Evolutionary conservation across 2,329 filamentous ascomycete species (phyloP).

Genomic region (Cladophialophora carrionii): DNA sequence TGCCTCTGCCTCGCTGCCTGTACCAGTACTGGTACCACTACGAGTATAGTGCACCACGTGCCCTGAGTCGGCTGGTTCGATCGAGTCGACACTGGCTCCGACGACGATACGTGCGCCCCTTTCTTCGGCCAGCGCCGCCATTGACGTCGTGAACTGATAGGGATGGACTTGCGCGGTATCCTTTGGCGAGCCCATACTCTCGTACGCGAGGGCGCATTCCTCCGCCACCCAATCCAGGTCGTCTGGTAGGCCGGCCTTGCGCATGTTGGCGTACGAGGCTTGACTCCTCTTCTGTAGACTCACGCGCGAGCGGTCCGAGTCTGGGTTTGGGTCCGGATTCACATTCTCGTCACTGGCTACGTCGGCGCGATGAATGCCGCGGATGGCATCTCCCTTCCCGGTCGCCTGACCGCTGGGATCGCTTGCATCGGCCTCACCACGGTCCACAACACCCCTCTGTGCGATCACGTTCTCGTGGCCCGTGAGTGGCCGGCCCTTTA

Average conservation of each 20-base stretch:
- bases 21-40: not conserved
- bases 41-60: conserved; percentile 61
- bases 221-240: conserved; percentile 84
- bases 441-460: conserved; percentile 8
- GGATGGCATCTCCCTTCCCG: conserved; percentile 41
- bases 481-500: conserved; percentile 47
- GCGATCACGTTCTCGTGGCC: conserved; percentile 37
- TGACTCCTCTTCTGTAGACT: conserved; percentile 61
- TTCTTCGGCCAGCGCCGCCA: conserved; percentile 74
- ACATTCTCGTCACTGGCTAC: conserved; percentile 43
- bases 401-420: not conserved
- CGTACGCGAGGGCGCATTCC: conserved; percentile 69
- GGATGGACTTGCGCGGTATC: conserved; percentile 95
- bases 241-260: conserved; percentile 66
- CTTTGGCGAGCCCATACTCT: conserved; percentile 77
- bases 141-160: conserved; percentile 82
- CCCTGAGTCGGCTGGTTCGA: conserved; percentile 47
- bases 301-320: conserved; percentile 4
- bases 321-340: not conserved
- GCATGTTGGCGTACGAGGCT: conserved; percentile 55
- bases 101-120: conserved; percentile 69
- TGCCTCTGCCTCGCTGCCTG: conserved; percentile 28
- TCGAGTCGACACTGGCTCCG: conserved; percentile 66
- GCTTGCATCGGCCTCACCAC: conserved; percentile 19
- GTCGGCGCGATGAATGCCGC: conserved; percentile 29